Percentiles rank a stretch among this genome's conserved stretches.
Conservation (phyloP, 768 basidiomycete species). For the Lentinula sp. region DNA sequence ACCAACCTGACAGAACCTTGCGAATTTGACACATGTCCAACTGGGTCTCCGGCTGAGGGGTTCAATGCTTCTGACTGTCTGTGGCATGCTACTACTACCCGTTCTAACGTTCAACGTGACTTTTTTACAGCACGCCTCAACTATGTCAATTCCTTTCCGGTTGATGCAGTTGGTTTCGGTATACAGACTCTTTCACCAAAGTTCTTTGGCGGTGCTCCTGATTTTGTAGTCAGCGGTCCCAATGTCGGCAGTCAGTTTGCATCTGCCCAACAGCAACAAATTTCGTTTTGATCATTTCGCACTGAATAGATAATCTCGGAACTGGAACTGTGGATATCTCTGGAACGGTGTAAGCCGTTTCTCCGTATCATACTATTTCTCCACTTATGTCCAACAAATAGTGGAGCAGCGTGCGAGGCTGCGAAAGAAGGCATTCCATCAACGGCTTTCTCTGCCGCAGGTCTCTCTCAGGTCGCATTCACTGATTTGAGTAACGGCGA, state of each 20-base stretch:
- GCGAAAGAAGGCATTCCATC: conserved; percentile 44
- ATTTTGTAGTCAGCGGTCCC: conserved; percentile 40
- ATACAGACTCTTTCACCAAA: conserved; percentile 39
- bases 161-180: conserved; percentile 30
- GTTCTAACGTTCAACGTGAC: no score
- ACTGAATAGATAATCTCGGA: conserved; percentile 3
- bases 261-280: not conserved
- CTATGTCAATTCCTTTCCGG: conserved; percentile 32
- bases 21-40: conserved; percentile 36
- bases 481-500: conserved; percentile 36
- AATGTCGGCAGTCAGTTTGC: conserved; percentile 35
- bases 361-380: not conserved
- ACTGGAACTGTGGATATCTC: conserved; percentile 22
- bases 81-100: not conserved
- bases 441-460: conserved; percentile 37
- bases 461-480: conserved; percentile 40
- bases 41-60: conserved; percentile 36
- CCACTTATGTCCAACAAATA: conserved; percentile 10
- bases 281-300: no score
- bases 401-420: conserved; percentile 46
- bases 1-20: conserved; percentile 25
- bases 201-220: conserved; percentile 32
- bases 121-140: conserved; percentile 22
- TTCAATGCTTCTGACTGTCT: conserved; percentile 32
- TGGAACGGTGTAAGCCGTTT: conserved; percentile 28